A percentile compares a stretch with the other conserved stretches of the same genome.
phyloP scores from a whole-genome alignment of 306 rosid species.

The Fagus crenata region DNA sequence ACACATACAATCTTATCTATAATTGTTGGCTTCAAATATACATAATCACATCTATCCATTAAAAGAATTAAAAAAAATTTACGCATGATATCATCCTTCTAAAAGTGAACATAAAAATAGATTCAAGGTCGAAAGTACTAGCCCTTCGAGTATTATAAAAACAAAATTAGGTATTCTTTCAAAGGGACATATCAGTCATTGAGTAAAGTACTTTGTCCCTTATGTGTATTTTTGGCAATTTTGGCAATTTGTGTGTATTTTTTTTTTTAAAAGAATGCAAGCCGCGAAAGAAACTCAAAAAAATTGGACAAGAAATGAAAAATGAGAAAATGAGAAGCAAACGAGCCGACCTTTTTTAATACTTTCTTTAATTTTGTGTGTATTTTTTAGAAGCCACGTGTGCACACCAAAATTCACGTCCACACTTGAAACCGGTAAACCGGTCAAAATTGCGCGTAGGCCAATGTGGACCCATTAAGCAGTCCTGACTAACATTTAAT shows the following conservation, averaged over 20 bases:
- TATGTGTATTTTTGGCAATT: background rate
- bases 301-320: background rate
- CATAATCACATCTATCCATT: background rate
- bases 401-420: conserved; percentile 24
- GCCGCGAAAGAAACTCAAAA: conserved; percentile 16
- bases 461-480: conserved; percentile 39
- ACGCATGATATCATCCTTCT: too few relatives aligned
- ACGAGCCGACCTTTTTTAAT: conserved; percentile 16
- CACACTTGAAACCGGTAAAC: conserved; percentile 54
- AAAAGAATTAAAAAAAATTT: background rate
- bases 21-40: too few relatives aligned
- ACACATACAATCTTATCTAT: too few relatives aligned
- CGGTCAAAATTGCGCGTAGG: conserved; percentile 73
- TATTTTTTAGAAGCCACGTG: conserved; percentile 39
- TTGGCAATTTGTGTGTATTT: too few relatives aligned
- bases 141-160: too few relatives aligned
- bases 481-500: conserved; percentile 45
- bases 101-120: too few relatives aligned
- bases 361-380: too few relatives aligned
- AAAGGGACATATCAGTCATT: background rate
- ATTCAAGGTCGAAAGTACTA: too few relatives aligned
- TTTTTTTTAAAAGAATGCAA: background rate
- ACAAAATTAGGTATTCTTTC: background rate
- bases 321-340: conserved; percentile 40
- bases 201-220: background rate